phyloP scores from a whole-genome alignment of 169 alveolate species.

The Plasmodium gallinaceum region DNA sequence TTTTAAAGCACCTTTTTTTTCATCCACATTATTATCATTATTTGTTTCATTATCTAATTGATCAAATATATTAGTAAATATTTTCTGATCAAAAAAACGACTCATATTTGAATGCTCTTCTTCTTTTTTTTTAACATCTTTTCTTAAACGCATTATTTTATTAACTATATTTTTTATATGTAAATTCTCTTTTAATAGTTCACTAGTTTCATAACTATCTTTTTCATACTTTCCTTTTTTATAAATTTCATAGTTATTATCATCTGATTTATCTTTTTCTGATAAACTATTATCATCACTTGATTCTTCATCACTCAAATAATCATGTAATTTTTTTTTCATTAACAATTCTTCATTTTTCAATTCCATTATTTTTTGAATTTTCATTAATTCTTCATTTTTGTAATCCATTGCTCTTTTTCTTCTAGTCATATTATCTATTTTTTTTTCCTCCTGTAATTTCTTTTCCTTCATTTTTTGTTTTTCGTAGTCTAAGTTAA shows the following conservation, averaged over 20 bases:
- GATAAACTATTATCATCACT: neutral
- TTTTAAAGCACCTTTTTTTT: neutral
- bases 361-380: conserved; percentile 77
- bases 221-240: neutral
- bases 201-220: neutral
- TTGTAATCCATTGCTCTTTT: conserved; percentile 80
- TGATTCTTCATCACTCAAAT: conserved; percentile 79
- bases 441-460: conserved; percentile 16
- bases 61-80: conserved; percentile 56
- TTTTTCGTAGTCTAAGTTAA: conserved; percentile 57
- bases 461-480: conserved; percentile 63
- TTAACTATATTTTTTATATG: conserved; percentile 59
- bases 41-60: conserved; percentile 35
- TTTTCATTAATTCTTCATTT: conserved; percentile 80
- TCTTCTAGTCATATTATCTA: conserved; percentile 77
- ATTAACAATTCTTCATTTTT: conserved; percentile 76
- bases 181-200: conserved; percentile 22
- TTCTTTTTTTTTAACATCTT: conserved; percentile 45
- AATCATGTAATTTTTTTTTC: conserved; percentile 76
- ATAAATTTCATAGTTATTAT: neutral
- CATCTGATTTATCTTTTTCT: neutral
- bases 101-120: conserved; percentile 23
- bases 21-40: conserved; percentile 2
- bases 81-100: conserved; percentile 72
- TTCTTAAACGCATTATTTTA: conserved; percentile 69